Evolutionary conservation across 2,329 filamentous ascomycete species (phyloP), one percentile per base, ranked within the genome.

Genomic region (Kalmusia sp.): DNA sequence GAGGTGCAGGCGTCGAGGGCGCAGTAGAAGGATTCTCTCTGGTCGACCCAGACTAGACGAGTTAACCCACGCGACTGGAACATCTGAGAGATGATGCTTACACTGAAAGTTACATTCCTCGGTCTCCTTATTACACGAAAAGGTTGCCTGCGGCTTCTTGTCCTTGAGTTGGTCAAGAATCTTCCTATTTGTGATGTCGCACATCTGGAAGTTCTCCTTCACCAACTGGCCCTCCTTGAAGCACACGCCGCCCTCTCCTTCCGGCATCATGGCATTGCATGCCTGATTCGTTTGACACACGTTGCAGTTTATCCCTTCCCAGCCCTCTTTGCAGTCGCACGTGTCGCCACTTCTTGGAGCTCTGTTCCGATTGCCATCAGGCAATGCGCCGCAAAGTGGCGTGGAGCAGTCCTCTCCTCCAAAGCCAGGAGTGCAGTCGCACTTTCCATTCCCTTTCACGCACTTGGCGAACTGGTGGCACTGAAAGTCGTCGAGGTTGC

Each of bases 171-270:
- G 87, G 57, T 93, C 87, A 50, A 93, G 81, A 68, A 99, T 99
- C 80, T 96, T 95, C 74, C 87, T 85, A 79, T 99, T 99, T 51
- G 93, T 98, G 61, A 99, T 95, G 74, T 96, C 91, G 77, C 95
- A 99, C 79, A 96, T 95, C 77, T 99, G 96, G 77, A 92, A 93
- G 79, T 98, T 99, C 76, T 96, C 87, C 65, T 95, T 92, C 58
- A 98, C 88, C 9, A 96, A 88, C 62, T 96, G 86, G 39, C 93
- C 93, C 63, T 93, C 88, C 68, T 91, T 89, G 73, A 97, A 98
- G 78, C 95, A 99, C 9, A 96, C 87, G 27, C 92, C 95, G 39
- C 88, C 92, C 56, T 91, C 84, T 3, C 85, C 85, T 12, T 88
- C 87, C 3, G 91, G 91, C 87, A 96, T 96, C 76, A 99, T 80